Conservation (phyloP, 228 moss, liverwort and hornwort species). For the Sphagnum magellanicum region DNA sequence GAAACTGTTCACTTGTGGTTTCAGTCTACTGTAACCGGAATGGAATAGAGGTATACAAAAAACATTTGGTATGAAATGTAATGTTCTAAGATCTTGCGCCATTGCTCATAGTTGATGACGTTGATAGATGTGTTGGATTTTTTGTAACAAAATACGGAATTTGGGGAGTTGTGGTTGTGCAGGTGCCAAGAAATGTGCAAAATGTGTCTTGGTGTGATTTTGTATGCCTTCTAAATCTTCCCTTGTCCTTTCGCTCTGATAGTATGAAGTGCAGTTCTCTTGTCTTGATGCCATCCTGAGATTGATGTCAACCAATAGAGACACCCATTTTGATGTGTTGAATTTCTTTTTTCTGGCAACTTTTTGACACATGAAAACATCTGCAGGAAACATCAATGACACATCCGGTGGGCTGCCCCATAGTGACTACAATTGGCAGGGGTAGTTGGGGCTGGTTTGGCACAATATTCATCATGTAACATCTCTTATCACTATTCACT, state of each 20-base stretch:
- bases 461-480: constrained; percentile 68
- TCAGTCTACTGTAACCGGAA: constrained; percentile 45
- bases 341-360: not conserved
- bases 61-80: too few species aligned
- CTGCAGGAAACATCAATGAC: not conserved
- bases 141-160: too few species aligned
- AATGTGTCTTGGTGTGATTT: constrained; percentile 27
- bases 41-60: constrained; percentile 30
- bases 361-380: too few species aligned
- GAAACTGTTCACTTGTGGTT: constrained; percentile 59
- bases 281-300: too few species aligned
- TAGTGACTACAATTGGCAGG: constrained; percentile 59
- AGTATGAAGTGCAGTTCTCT: too few species aligned
- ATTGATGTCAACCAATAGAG: too few species aligned
- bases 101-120: too few species aligned
- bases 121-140: too few species aligned
- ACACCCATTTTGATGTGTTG: too few species aligned
- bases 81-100: too few species aligned
- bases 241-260: too few species aligned
- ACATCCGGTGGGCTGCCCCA: constrained; percentile 80
- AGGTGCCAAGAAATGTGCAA: constrained; percentile 24
- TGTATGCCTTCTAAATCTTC: constrained; percentile 13
- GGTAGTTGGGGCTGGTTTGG: constrained; percentile 91
- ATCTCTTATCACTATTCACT: not conserved
- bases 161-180: constrained; percentile 2